phyloP scores from a whole-genome alignment of 345 rosid species.

The Arabidopsis arenosa region DNA sequence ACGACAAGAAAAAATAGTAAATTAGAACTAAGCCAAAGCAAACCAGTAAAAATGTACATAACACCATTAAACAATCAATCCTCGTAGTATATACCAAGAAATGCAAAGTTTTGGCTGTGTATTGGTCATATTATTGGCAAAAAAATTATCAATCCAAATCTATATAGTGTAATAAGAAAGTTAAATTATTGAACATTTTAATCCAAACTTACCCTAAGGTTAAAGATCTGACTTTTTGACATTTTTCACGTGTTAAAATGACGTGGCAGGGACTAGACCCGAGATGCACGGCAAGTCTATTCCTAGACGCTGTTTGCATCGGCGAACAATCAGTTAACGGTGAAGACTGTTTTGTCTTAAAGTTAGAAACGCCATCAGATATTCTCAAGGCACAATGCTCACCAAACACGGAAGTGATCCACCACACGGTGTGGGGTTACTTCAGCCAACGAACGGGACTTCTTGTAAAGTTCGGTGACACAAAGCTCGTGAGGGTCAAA shows the following conservation, averaged over 20 bases:
- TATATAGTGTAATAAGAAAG: too few species aligned
- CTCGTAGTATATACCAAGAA: too few species aligned
- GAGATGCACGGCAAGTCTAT: slow-evolving; percentile 74
- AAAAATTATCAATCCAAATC: too few species aligned
- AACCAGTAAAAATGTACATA: too few species aligned
- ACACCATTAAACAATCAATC: too few species aligned
- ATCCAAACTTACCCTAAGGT: too few species aligned
- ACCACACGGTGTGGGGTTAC: slow-evolving; percentile 91
- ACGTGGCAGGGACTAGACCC: slow-evolving; percentile 83
- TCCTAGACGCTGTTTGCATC: slow-evolving; percentile 70
- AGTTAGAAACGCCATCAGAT: slow-evolving; percentile 60
- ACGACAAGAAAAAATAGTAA: too few species aligned
- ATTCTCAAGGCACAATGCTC: slow-evolving; percentile 71
- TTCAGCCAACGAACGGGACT: slow-evolving; percentile 93
- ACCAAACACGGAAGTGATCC: slow-evolving; percentile 68
- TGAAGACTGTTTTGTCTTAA: slow-evolving; percentile 80
- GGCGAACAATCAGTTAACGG: slow-evolving; percentile 62
- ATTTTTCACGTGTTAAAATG: not conserved
- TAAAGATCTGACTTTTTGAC: too few species aligned
- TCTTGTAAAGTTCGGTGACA: slow-evolving; percentile 70
- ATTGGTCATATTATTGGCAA: too few species aligned
- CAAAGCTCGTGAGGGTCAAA: slow-evolving; percentile 74
- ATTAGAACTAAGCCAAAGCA: too few species aligned
- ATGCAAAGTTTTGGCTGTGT: too few species aligned
- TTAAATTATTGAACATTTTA: too few species aligned